These are phyloP conservation scores for Globisporangium alternatum DNA, from an alignment of 352 stramenopile genomes.

Conservation along the genomic window DNA sequence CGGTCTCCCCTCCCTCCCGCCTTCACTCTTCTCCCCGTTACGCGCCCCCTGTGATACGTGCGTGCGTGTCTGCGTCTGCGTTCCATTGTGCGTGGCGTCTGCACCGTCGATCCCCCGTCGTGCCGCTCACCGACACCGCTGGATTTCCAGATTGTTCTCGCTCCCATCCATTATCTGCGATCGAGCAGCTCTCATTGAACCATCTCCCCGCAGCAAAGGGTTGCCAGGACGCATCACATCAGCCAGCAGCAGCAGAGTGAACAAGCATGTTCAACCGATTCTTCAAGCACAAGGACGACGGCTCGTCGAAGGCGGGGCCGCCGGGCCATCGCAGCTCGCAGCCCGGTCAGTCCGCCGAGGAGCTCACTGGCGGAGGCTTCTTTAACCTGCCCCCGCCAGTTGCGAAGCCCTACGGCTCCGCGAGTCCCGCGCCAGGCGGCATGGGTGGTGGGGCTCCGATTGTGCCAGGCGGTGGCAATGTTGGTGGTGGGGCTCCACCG, in stretches of 20 bases:
- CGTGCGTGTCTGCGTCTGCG: too few species aligned
- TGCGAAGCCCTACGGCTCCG: constrained; percentile 34
- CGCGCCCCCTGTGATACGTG: too few species aligned
- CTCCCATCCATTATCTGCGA: neutral
- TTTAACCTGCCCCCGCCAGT: constrained; percentile 82
- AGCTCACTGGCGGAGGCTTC: constrained; percentile 64
- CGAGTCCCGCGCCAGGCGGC: constrained; percentile 3
- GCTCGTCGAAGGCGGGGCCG: constrained; percentile 44
- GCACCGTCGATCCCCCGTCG: too few species aligned
- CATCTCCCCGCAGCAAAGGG: neutral
- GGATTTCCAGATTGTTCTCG: neutral
- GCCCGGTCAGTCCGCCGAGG: constrained; percentile 20
- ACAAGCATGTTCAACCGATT: constrained; percentile 69
- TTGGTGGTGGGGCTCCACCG: constrained; percentile 12
- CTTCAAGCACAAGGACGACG: constrained; percentile 84
- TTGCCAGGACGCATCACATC: neutral
- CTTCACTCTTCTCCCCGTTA: too few species aligned
- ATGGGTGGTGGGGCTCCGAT: constrained; percentile 7
- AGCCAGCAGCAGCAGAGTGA: neutral
- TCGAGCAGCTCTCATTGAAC: neutral
- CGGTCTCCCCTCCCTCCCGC: too few species aligned
- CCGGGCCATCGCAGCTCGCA: constrained; percentile 51
- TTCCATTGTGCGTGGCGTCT: too few species aligned
- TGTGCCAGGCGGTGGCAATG: neutral
- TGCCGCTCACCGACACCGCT: too few species aligned